A percentile compares a stretch with the other conserved stretches of the same genome.
Conservation (phyloP, 1,284 basidiomycete species). For the Pyrrhoderma noxium region DNA sequence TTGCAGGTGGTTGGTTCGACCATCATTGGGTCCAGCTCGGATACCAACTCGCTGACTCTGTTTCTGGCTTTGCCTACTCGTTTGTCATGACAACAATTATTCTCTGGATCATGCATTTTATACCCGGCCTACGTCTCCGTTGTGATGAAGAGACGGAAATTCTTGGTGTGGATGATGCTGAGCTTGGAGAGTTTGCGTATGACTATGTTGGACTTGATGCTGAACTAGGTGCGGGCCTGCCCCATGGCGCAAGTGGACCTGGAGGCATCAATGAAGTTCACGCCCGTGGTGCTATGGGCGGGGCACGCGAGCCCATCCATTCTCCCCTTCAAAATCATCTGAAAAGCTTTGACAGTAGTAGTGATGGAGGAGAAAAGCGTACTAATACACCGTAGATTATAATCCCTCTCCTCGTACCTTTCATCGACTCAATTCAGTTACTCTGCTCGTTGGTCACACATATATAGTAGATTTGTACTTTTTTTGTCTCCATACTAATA, state of each 20-base stretch:
- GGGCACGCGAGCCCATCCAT: conserved; percentile 22
- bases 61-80: conserved; percentile 69
- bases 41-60: conserved; percentile 81
- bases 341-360: conserved; percentile 3
- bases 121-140: conserved; percentile 80
- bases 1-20: conserved; percentile 89
- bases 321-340: conserved; percentile 16
- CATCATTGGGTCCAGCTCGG: conserved; percentile 79
- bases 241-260: conserved; percentile 18
- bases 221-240: conserved; percentile 32
- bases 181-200: conserved; percentile 93
- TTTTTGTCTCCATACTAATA: no score
- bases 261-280: conserved; percentile 17
- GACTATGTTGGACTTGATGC: conserved; percentile 77
- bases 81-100: conserved; percentile 84
- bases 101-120: conserved; percentile 88
- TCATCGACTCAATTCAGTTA: no score
- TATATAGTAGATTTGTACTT: no score
- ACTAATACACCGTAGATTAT: no score
- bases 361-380: conserved; percentile 5
- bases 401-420: no score
- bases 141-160: conserved; percentile 81
- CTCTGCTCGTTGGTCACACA: no score
- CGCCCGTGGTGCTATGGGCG: conserved; percentile 19
- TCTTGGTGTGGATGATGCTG: conserved; percentile 87